Evolutionary conservation across 768 basidiomycete species (phyloP).

Genomic region (Hericium alpestre): DNA sequence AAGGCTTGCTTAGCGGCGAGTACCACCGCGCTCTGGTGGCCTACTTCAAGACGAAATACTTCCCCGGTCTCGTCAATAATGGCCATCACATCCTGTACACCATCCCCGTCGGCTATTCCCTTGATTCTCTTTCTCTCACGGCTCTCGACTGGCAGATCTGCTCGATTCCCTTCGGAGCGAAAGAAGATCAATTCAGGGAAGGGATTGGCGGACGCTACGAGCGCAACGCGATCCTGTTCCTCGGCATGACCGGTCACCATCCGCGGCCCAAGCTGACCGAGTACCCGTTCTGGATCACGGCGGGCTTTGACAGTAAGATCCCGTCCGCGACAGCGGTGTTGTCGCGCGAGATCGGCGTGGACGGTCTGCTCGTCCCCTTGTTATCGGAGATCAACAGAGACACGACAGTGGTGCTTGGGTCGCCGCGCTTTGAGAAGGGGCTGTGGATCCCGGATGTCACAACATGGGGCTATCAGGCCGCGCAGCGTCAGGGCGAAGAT

Average conservation of each 20-base stretch:
- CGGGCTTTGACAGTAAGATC: slow-evolving; percentile 8
- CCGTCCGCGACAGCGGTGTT: slow-evolving; percentile 19
- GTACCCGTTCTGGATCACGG: background rate
- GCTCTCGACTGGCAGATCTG: background rate
- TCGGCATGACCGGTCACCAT: background rate
- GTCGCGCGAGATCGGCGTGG: slow-evolving; percentile 17
- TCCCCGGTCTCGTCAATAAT: slow-evolving; percentile 16
- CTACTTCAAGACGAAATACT: slow-evolving; percentile 17
- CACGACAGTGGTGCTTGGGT: slow-evolving; percentile 20
- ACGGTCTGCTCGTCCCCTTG: slow-evolving; percentile 15
- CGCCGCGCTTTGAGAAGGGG: slow-evolving; percentile 13
- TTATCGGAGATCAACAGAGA: slow-evolving; percentile 17
- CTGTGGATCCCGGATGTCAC: slow-evolving; percentile 14
- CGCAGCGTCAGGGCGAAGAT: background rate
- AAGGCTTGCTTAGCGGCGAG: slow-evolving; percentile 5
- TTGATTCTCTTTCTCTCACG: background rate
- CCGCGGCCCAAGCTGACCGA: background rate
- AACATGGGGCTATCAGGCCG: slow-evolving; percentile 15
- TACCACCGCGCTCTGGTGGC: slow-evolving; percentile 10
- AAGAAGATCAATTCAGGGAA: background rate
- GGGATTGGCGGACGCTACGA: background rate
- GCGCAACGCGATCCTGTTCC: background rate
- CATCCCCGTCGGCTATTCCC: background rate
- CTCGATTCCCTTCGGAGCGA: background rate
- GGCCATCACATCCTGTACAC: slow-evolving; percentile 16